Percentiles rank a stretch among this genome's conserved stretches.
These are phyloP conservation scores for Ophiostoma australiae DNA, from an alignment of 2,329 filamentous ascomycete genomes.

Conservation along the genomic window DNA sequence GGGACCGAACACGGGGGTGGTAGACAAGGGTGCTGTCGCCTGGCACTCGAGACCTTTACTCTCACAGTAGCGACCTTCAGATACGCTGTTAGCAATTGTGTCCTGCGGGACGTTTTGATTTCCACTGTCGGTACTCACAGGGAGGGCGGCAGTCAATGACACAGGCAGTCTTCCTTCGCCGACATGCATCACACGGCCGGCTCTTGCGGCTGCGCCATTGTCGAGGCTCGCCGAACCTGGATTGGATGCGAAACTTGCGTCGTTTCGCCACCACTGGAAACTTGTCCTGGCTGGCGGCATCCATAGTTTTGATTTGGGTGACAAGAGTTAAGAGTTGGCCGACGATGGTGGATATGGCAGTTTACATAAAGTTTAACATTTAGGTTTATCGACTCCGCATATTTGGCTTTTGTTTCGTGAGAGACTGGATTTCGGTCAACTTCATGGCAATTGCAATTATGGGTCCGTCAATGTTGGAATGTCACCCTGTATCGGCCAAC, in stretches of 20 bases:
- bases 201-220: conserved; percentile 27
- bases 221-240: conserved; percentile 24
- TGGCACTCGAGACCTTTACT: background rate
- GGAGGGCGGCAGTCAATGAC: conserved; percentile 25
- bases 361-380: background rate
- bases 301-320: background rate
- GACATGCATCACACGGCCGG: conserved; percentile 27
- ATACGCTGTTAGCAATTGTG: background rate
- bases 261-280: conserved; percentile 34
- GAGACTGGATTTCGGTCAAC: background rate
- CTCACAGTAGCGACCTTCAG: background rate
- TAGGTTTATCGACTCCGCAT: background rate
- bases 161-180: conserved; percentile 26
- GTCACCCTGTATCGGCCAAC: background rate
- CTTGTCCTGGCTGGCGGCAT: background rate
- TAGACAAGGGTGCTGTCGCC: background rate
- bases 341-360: background rate
- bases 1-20: background rate
- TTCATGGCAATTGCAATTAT: background rate
- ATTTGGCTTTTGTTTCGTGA: background rate
- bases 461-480: background rate
- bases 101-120: background rate
- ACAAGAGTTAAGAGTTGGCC: background rate
- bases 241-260: conserved; percentile 25
- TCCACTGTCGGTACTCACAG: conserved; percentile 33